Evolutionary conservation across 257 asterid species (phyloP).

Genomic region (Apocynum venetum): DNA sequence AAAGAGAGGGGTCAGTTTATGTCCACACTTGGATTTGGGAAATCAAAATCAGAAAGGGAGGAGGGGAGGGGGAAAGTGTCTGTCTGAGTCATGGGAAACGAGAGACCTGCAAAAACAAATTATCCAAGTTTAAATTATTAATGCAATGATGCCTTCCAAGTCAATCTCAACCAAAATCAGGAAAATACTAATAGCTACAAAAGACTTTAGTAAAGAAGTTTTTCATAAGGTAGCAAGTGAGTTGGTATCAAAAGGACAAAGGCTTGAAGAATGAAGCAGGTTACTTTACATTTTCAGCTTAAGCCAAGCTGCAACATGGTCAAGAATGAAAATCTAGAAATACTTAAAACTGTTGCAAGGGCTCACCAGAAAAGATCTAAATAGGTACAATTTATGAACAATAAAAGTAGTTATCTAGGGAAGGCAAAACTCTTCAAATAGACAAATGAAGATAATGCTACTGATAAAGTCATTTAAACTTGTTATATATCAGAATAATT

Average conservation of each 20-base stretch:
- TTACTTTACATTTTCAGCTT: neutral
- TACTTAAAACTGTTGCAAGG: neutral
- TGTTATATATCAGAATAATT: neutral
- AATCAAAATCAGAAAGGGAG: too few species aligned
- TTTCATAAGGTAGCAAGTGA: neutral
- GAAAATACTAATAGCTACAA: neutral
- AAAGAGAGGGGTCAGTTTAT: neutral
- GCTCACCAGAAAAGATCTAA: neutral
- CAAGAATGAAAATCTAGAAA: neutral
- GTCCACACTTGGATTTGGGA: neutral
- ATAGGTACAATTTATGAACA: too few species aligned
- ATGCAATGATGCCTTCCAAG: neutral
- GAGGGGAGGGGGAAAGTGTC: neutral
- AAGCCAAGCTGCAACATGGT: neutral
- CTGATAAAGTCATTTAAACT: neutral
- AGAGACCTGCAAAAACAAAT: conserved; percentile 66
- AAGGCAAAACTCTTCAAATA: too few species aligned
- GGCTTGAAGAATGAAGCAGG: neutral
- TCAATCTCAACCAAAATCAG: neutral
- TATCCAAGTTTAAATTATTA: conserved; percentile 13
- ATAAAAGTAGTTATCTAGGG: too few species aligned
- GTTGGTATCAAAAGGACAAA: neutral
- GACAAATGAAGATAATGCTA: neutral
- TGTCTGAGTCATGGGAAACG: conserved; percentile 71
- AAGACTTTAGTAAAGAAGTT: neutral